Base-by-base conservation (phyloP, 441 rosid genomes). In the Populus hybrid region DNA sequence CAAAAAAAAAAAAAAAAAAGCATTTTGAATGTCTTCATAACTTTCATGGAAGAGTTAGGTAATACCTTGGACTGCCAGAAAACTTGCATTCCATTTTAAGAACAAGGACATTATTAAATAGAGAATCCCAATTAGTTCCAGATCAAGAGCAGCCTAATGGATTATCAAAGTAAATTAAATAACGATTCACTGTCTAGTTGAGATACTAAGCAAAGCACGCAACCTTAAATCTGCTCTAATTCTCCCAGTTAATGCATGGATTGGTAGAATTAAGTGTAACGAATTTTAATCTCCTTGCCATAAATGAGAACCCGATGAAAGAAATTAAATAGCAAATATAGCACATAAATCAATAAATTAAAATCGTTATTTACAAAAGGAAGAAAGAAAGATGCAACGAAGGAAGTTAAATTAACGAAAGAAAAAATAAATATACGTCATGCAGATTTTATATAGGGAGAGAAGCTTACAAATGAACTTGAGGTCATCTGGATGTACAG, bases 401-500 rank as follows among this genome's bases (percentile, higher is more conserved):
- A 50, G 7, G 4, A 46, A 9, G 53, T 71, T 30, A 34, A 14
- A 6, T 64, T 10, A 40, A 64, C 4, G 70, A 16, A 50, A 14
- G 67, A 53, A 59, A 12, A 9, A 4, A 24, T 21, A 21, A 63
- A 63, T 21, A 9, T 1, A 23, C 4, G 4, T 40, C 66, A 24
- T 23, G 66, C 66, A 63, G 26, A 63, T 63, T 63, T n/a, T 21
- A 63, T 9, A 9, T 23, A 35, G 26, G 73, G 42, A 75, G 74
- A 53, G 77, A 68, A 63, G 81, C 88, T 42, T 87, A 95, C 99
- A 88, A 30, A 81, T 78, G 83, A 95, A 93, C 82, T 84, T 88
- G 87, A 95, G 95, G 78, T 91, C 98, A 50, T 91, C 95, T 66
- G 99, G 99, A 82, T 93, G 97, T 83, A 95, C 90, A 67, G 97